These are phyloP conservation scores for Irpex sp. DNA, from an alignment of 1,284 basidiomycete species.

Conservation along the genomic window DNA sequence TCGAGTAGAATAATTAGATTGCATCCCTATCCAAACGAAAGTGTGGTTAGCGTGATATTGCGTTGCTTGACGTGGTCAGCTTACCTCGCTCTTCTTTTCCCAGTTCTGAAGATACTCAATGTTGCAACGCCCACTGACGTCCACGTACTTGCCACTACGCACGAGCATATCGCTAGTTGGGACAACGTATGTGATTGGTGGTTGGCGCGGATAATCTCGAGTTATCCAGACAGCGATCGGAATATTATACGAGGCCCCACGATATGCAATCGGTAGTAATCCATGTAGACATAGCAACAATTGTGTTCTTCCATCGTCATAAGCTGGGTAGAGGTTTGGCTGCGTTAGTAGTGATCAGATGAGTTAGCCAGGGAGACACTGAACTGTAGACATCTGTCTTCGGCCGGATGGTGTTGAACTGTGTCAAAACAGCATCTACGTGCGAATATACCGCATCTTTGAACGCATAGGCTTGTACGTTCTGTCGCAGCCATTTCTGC, in stretches of 20 bases:
- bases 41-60: conserved; percentile 7
- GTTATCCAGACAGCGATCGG: conserved; percentile 90
- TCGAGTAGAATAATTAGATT: conserved; percentile 64
- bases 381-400: conserved; percentile 94
- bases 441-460: conserved; percentile 56
- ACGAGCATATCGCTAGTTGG: conserved; percentile 94
- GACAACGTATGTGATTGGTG: conserved; percentile 92
- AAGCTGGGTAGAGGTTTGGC: conserved; percentile 47
- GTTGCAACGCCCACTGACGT: conserved; percentile 77
- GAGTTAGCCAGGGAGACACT: conserved; percentile 19
- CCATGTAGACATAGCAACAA: conserved; percentile 90
- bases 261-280: conserved; percentile 84
- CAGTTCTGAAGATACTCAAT: conserved; percentile 75
- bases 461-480: conserved; percentile 60
- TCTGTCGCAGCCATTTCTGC: conserved; percentile 73
- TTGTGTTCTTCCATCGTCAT: conserved; percentile 92
- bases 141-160: conserved; percentile 71
- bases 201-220: conserved; percentile 73
- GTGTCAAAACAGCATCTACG: conserved; percentile 60
- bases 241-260: conserved; percentile 85
- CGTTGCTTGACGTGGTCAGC: conserved; percentile 21
- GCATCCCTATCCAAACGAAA: conserved; percentile 49
- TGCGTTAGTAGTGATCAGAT: conserved; percentile 15
- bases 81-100: conserved; percentile 82
- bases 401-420: conserved; percentile 69